Percentiles rank a stretch among this genome's conserved stretches.
phyloP scores from a whole-genome alignment of 441 rosid genomes.

The Erysimum cheiri region DNA sequence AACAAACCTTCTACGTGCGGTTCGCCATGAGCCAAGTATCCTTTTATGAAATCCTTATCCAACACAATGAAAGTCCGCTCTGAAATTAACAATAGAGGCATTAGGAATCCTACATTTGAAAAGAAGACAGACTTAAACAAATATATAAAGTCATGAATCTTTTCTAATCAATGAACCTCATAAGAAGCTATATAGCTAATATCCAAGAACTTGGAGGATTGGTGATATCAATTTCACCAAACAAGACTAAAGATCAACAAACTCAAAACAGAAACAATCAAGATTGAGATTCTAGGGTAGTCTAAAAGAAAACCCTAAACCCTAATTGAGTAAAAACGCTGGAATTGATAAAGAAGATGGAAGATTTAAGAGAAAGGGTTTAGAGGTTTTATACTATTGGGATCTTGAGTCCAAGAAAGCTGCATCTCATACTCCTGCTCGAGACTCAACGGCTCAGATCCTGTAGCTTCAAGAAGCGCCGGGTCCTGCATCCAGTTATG shows the following conservation, averaged over 20 bases:
- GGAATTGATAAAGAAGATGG: background rate
- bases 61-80: slow-evolving; percentile 89
- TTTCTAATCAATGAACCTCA: background rate
- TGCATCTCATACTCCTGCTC: slow-evolving; percentile 86
- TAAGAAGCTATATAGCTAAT: background rate
- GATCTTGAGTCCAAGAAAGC: slow-evolving; percentile 88
- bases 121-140: background rate
- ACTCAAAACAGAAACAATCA: background rate
- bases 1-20: slow-evolving; percentile 76
- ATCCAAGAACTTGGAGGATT: background rate
- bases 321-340: slow-evolving; percentile 14
- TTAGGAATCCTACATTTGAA: background rate
- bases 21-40: slow-evolving; percentile 63
- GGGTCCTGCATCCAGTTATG: slow-evolving; percentile 95
- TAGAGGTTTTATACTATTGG: slow-evolving; percentile 56
- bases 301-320: slow-evolving; percentile 19
- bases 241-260: background rate
- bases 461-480: slow-evolving; percentile 79
- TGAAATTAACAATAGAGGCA: slow-evolving; percentile 42
- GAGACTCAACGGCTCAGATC: slow-evolving; percentile 88
- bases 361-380: slow-evolving; percentile 22
- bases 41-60: slow-evolving; percentile 68
- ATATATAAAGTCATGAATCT: background rate
- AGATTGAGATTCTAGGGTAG: background rate
- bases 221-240: background rate